Conservation (phyloP, 106 monocot species). For the Phalaenopsis equestris region DNA sequence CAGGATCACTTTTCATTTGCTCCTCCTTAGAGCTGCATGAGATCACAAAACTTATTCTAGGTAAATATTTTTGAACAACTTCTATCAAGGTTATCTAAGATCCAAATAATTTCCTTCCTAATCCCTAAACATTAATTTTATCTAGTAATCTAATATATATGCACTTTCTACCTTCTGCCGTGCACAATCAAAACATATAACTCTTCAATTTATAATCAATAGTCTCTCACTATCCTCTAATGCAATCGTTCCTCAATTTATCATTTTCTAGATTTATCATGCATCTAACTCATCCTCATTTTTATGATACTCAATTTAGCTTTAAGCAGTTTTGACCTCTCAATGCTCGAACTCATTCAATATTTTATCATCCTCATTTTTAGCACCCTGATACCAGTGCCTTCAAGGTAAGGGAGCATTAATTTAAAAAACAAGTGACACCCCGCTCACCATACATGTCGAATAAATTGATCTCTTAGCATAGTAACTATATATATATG, state of each 20-base stretch:
- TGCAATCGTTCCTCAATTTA: neutral
- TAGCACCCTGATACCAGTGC: too few relatives aligned
- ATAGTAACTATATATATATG: too few relatives aligned
- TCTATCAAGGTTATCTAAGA: neutral
- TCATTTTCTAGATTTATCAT: neutral
- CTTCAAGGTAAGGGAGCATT: too few relatives aligned
- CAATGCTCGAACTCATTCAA: neutral
- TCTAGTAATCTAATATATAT: neutral
- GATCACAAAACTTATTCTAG: neutral
- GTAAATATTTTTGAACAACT: conserved; percentile 2
- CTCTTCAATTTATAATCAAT: neutral
- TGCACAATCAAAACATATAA: neutral
- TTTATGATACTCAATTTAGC: neutral
- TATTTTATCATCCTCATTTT: neutral
- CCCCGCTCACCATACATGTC: too few relatives aligned
- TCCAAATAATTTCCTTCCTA: neutral
- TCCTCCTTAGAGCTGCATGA: neutral
- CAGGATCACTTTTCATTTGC: neutral
- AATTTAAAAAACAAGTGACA: too few relatives aligned
- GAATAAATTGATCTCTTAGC: too few relatives aligned
- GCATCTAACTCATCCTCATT: neutral
- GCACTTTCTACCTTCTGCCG: neutral
- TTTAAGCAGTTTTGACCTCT: neutral
- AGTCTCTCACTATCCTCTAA: neutral
- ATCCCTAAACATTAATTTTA: neutral